phyloP scores from a whole-genome alignment of 345 rosid genomes.

The Zanthoxylum bungeanum region DNA sequence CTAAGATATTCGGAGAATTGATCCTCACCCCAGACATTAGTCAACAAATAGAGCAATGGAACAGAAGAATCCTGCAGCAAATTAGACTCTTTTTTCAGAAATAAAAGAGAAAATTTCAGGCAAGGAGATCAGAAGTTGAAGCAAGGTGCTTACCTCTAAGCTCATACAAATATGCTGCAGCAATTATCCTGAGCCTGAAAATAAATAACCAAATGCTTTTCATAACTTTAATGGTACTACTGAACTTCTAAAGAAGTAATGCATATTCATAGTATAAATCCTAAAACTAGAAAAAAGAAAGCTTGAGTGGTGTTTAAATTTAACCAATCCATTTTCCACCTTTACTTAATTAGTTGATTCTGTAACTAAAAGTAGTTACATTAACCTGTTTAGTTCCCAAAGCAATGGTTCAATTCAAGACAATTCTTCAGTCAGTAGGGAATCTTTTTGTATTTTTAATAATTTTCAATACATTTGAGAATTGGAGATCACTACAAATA shows the following conservation, averaged over 20 bases:
- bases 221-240: neutral
- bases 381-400: neutral
- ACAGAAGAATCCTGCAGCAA: slow-evolving; percentile 23
- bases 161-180: neutral
- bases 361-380: neutral
- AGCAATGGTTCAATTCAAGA: neutral
- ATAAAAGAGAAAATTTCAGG: neutral
- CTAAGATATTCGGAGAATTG: slow-evolving; percentile 11
- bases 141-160: slow-evolving; percentile 6
- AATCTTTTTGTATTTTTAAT: neutral
- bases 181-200: neutral
- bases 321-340: neutral
- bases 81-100: neutral
- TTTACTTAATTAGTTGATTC: neutral
- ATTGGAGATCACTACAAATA: neutral
- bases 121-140: neutral
- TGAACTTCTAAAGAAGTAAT: neutral
- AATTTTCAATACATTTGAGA: neutral
- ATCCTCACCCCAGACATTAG: slow-evolving; percentile 30
- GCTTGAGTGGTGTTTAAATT: neutral
- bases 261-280: neutral
- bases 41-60: neutral
- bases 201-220: neutral
- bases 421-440: neutral
- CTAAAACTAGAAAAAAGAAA: neutral